Evolutionary conservation across 805 yeast genomes (phyloP), one percentile per base, ranked within the genome.

Genomic region (Brettanomyces bruxellensis): DNA sequence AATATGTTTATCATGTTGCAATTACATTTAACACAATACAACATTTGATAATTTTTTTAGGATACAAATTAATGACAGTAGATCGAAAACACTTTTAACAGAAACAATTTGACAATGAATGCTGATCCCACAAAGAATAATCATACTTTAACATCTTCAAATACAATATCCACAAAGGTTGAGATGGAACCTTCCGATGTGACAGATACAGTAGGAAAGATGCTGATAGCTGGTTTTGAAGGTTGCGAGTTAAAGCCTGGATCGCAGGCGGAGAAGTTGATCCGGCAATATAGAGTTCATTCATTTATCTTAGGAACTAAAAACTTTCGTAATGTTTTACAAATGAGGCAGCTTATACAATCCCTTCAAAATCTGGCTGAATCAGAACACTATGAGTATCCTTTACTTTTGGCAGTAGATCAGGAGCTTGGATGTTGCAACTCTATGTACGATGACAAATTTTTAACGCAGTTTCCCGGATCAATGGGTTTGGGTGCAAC

Each of bases 401-500:
- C 85, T 0, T 56, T 79, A 24, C 60, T 75, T 55, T 73, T 79
- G 51, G 79, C 79, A 23, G 70, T 79, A 14, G 84, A 79, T 56
- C 81, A 76, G 57, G 85, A 79, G 55, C 78, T 81, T 6, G 84
- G 84, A 1, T 75, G 77, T 79, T 67, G 79, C 60, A 78, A 78
- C 59, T 70, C 78, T 30, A 62, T 79, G 41, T 75, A 73, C 55
- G 84, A 79, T 56, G 68, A 72, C 8, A 68, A 69, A 8, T 64
- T 61, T 47, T 58, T 79, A 22, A 72, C 79, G 8, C 83, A 78
- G 56, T 78, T 74, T 53, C 85, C 85, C 1, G 78, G 83, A 4
- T 81, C 81, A 25, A 79, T 79, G 84, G 83, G 80, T 3, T 58
- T 79, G 23, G 75, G 77, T 3, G 82, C 83, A 22, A 69, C 81